These are phyloP conservation scores for Spinacia oleracea DNA, from an alignment of 179 eudicot species.

Conservation along the genomic window DNA sequence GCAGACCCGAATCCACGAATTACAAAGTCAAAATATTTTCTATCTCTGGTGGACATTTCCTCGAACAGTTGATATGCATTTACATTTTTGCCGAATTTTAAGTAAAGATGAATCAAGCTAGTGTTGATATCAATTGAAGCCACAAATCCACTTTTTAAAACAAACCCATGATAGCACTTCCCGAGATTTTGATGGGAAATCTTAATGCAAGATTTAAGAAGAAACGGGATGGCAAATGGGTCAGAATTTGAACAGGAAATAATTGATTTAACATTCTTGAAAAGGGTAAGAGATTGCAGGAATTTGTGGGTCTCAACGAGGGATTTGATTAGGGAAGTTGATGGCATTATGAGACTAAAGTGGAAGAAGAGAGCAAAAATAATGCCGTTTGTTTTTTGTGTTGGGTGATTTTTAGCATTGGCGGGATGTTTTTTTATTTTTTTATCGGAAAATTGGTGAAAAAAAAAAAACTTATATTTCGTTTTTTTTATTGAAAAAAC, in stretches of 20 bases:
- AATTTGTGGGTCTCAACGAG: slow-evolving; percentile 25
- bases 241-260: slow-evolving; percentile 3
- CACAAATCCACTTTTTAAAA: slow-evolving; percentile 33
- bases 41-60: slow-evolving; percentile 39
- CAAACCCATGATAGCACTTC: slow-evolving; percentile 31
- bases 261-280: slow-evolving; percentile 14
- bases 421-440: too few relatives aligned
- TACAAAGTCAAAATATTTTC: slow-evolving; percentile 23
- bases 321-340: slow-evolving; percentile 17
- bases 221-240: slow-evolving; percentile 25
- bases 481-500: too few relatives aligned
- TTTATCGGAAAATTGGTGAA: too few relatives aligned
- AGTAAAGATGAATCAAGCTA: slow-evolving; percentile 26
- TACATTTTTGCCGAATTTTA: slow-evolving; percentile 22
- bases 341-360: too few relatives aligned
- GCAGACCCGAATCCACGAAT: slow-evolving; percentile 31
- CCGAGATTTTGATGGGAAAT: slow-evolving; percentile 27
- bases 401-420: too few relatives aligned
- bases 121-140: slow-evolving; percentile 22
- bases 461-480: too few relatives aligned
- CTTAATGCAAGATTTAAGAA: slow-evolving; percentile 31
- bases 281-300: slow-evolving; percentile 25
- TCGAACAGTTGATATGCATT: slow-evolving; percentile 36
- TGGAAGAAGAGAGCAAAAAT: too few relatives aligned
- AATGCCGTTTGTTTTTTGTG: too few relatives aligned